Conservation (phyloP, 805 yeast species). For the Scheffersomyces amazonensis region DNA sequence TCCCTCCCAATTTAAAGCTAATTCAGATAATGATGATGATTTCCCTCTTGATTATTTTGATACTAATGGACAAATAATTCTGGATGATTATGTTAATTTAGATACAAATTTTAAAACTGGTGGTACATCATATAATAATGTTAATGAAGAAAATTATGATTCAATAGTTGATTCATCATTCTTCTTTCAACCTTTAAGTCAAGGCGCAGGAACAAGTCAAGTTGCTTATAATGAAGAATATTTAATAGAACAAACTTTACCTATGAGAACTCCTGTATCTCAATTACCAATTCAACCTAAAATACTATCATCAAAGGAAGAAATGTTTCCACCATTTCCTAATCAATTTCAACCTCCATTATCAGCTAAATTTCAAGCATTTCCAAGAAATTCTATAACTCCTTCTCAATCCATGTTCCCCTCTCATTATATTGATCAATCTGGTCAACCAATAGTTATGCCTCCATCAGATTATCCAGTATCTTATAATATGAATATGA, state of each 20-base stretch:
- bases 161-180: conserved; percentile 13
- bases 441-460: neutral
- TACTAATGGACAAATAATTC: conserved; percentile 11
- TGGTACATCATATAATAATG: neutral
- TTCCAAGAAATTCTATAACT: conserved; percentile 10
- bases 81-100: conserved; percentile 19
- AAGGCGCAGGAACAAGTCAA: conserved; percentile 22
- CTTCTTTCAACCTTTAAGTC: conserved; percentile 12
- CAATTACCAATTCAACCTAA: conserved; percentile 9
- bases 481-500: conserved; percentile 1
- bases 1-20: conserved; percentile 18
- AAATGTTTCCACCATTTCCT: conserved; percentile 14
- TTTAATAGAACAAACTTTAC: conserved; percentile 50
- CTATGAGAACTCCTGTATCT: conserved; percentile 34
- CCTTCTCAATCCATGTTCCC: neutral
- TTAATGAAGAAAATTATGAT: conserved; percentile 18
- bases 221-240: conserved; percentile 45
- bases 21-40: conserved; percentile 53
- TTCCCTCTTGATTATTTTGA: conserved; percentile 72
- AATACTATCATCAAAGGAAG: conserved; percentile 9
- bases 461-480: conserved; percentile 2
- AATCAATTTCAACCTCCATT: conserved; percentile 14
- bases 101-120: conserved; percentile 13
- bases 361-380: conserved; percentile 23
- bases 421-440: neutral